A percentile compares a stretch with the other conserved stretches of the same genome.
Evolutionary conservation across 208 protist genomes (phyloP).

Genomic region (Trypanosoma theileri): DNA sequence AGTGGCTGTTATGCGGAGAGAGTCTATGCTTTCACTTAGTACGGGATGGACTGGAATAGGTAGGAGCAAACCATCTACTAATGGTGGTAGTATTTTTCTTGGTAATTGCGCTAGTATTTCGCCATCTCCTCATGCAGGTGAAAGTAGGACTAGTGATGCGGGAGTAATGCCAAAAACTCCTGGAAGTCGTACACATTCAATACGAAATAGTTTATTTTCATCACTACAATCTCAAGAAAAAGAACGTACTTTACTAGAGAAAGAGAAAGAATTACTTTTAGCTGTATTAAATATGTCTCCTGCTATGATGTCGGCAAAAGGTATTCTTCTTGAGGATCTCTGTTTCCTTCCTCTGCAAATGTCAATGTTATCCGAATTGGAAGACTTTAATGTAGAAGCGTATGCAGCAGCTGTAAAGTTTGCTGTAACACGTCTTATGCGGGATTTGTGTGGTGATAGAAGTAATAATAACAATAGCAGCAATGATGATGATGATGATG

Average conservation of each 20-base stretch:
- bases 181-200: not conserved
- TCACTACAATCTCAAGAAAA: not conserved
- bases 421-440: conserved; percentile 40
- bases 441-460: conserved; percentile 25
- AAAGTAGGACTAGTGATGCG: too few species aligned
- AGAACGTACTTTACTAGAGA: conserved; percentile 18
- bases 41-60: not conserved
- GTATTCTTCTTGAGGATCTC: conserved; percentile 57
- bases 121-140: too few species aligned
- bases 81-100: not conserved
- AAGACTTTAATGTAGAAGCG: conserved; percentile 43
- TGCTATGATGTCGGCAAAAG: conserved; percentile 29
- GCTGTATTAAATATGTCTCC: conserved; percentile 35
- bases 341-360: conserved; percentile 64
- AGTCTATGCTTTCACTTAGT: not conserved
- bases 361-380: conserved; percentile 51
- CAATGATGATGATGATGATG: not conserved
- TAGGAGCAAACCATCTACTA: not conserved
- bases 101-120: too few species aligned
- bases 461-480: not conserved
- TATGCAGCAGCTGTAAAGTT: conserved; percentile 55
- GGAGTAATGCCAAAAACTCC: too few species aligned
- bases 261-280: conserved; percentile 45
- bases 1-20: conserved; percentile 14
- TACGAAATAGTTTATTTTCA: not conserved